Evolutionary conservation across 805 yeast genomes (phyloP), one percentile per base, ranked within the genome.

Genomic region (Candida pseudofarinosa): DNA sequence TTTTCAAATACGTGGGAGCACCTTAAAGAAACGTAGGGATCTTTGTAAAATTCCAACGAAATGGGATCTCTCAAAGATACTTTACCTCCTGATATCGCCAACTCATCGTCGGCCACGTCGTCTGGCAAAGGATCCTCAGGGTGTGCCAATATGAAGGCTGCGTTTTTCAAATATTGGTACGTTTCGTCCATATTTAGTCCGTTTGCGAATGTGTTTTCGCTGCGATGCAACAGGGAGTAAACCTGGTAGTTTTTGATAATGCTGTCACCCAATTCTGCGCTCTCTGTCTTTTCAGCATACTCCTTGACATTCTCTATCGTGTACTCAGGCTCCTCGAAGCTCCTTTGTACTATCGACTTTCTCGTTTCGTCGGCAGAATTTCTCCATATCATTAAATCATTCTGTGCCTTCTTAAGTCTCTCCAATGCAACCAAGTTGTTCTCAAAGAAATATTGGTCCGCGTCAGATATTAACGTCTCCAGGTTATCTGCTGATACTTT

Each of bases 41-140:
- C 62, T 17, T 59, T 65, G 58, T 77, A 83, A 35, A 66, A 58
- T 40, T 71, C 66, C 44, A 75, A 55, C 0, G 89, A 77, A 12
- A 85, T 67, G 0, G 91, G 91, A 56, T 90, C 88, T 19, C 68
- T 73, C 44, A 86, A 56, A 37, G 81, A 79, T n/a, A 86, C 66
- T 31, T 65, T 76, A 32, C 93, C 93, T 43, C 93, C 95, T 7
- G 77, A 79, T 4, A 85, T 74, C 34, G 73, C 77, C 26, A 85
- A 37, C 17, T 83, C 91, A 17, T 81, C 87, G 32, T 77, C 82
- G 0, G 53, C 58, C 1, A 56, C 62, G 4, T 60, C 69, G 13
- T 68, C 74, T 0, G 88, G 87, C 15, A 85, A 52, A 4, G 86
- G 82, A 20, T 77, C 77, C 23, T 76, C 75, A 0, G 93, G 93